phyloP scores from a whole-genome alignment of 2,329 filamentous ascomycete species.

The Colletotrichum sansevieriae region DNA sequence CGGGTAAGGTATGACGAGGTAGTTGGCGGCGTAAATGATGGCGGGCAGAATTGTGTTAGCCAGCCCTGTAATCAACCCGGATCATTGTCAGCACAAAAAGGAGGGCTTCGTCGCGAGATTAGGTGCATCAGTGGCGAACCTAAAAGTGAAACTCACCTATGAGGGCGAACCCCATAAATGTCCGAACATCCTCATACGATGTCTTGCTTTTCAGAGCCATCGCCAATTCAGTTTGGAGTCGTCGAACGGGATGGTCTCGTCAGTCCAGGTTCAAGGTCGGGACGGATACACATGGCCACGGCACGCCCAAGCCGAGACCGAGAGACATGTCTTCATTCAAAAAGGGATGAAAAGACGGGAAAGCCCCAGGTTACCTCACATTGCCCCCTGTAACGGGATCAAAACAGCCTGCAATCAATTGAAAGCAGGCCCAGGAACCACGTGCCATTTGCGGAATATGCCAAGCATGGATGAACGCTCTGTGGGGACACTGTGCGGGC shows the following conservation, averaged over 20 bases:
- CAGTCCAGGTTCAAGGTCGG: background rate
- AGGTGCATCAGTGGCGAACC: background rate
- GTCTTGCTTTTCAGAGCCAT: constrained; percentile 25
- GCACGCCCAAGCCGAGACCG: constrained; percentile 9
- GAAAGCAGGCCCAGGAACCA: background rate
- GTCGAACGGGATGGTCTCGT: background rate
- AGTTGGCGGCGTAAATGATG: constrained; percentile 50
- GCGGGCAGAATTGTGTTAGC: constrained; percentile 48
- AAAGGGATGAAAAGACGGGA: background rate
- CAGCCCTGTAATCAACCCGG: constrained; percentile 45
- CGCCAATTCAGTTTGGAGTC: constrained; percentile 1
- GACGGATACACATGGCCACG: background rate
- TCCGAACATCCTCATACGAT: constrained; percentile 16
- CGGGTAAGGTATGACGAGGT: constrained; percentile 52
- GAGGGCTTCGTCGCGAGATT: background rate
- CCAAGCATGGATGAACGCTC: constrained; percentile 27
- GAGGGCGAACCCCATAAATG: constrained; percentile 29
- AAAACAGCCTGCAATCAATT: constrained; percentile 20
- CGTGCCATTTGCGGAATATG: constrained; percentile 14
- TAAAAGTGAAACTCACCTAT: constrained; percentile 14
- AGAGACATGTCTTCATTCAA: constrained; percentile 12
- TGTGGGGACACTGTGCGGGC: constrained; percentile 3
- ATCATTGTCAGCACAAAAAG: background rate
- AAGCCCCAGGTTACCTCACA: background rate
- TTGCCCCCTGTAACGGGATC: background rate